Evolutionary conservation across 108 stramenopile species (phyloP).

Genomic region (Chaetoceros tenuissimus): DNA sequence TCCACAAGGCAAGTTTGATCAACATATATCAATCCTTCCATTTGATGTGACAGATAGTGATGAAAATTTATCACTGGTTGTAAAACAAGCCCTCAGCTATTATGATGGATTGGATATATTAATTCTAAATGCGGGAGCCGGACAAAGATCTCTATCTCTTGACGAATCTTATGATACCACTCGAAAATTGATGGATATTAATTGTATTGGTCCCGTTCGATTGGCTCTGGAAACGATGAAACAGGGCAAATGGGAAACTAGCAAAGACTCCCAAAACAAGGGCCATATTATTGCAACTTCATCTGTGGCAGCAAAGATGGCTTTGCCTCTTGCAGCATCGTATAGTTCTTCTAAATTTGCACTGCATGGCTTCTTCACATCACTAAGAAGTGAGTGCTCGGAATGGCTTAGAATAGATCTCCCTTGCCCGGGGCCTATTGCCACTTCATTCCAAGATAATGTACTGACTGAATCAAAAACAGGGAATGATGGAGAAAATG

Average conservation of each 20-base stretch:
- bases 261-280: background rate
- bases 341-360: constrained; percentile 67
- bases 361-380: constrained; percentile 46
- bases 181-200: constrained; percentile 22
- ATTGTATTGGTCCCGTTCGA: constrained; percentile 32
- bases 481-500: background rate
- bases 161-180: constrained; percentile 9
- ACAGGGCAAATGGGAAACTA: constrained; percentile 3
- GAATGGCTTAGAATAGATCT: constrained; percentile 45
- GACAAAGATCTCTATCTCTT: constrained; percentile 21
- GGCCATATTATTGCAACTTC: constrained; percentile 45
- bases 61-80: constrained; percentile 13
- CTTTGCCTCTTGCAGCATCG: constrained; percentile 49
- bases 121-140: constrained; percentile 43
- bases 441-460: constrained; percentile 30
- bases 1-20: background rate
- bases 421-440: constrained; percentile 49
- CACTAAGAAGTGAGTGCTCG: constrained; percentile 41
- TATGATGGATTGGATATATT: constrained; percentile 20
- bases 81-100: constrained; percentile 4
- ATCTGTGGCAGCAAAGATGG: constrained; percentile 42
- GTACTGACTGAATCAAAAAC: background rate
- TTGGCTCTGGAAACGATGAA: constrained; percentile 20
- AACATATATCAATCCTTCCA: constrained; percentile 17
- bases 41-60: constrained; percentile 23